Conservation (phyloP, 202 grass and related monocot species). For the Setaria viridis region DNA sequence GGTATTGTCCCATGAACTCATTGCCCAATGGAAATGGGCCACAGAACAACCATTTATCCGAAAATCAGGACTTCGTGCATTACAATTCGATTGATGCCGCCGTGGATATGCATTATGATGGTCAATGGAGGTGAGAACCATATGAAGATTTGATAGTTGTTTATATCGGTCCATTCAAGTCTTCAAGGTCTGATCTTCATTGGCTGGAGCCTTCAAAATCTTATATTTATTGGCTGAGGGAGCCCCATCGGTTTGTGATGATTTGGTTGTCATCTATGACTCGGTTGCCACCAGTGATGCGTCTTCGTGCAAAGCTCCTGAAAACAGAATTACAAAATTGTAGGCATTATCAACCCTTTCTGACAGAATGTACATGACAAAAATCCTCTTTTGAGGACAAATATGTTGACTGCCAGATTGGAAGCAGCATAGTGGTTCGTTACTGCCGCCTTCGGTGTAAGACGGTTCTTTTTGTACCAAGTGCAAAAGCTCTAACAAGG, state of each 20-base stretch:
- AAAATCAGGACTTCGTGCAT: conserved; percentile 26
- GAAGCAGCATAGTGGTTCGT: background rate
- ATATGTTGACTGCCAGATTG: conserved; percentile 20
- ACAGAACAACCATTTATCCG: conserved; percentile 26
- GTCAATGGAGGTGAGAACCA: conserved; percentile 18
- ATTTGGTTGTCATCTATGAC: conserved; percentile 28
- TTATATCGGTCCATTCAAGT: conserved; percentile 12
- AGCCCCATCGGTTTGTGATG: background rate
- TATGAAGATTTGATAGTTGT: conserved; percentile 31
- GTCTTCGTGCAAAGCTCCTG: conserved; percentile 2
- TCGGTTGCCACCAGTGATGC: conserved; percentile 1
- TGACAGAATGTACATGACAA: conserved; percentile 23
- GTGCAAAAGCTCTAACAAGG: conserved; percentile 5
- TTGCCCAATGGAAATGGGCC: conserved; percentile 18
- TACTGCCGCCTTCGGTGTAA: conserved; percentile 11
- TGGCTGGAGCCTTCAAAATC: conserved; percentile 12
- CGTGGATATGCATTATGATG: conserved; percentile 56
- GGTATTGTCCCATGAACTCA: conserved; percentile 11
- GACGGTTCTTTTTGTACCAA: conserved; percentile 2
- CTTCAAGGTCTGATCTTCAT: conserved; percentile 2
- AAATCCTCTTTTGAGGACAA: background rate
- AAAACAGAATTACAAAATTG: background rate
- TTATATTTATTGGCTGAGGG: background rate
- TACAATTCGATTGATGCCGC: conserved; percentile 25
- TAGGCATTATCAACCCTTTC: background rate